Evolutionary conservation across 1,139 yeast species (phyloP).

Genomic region (Neolecta irregularis): DNA sequence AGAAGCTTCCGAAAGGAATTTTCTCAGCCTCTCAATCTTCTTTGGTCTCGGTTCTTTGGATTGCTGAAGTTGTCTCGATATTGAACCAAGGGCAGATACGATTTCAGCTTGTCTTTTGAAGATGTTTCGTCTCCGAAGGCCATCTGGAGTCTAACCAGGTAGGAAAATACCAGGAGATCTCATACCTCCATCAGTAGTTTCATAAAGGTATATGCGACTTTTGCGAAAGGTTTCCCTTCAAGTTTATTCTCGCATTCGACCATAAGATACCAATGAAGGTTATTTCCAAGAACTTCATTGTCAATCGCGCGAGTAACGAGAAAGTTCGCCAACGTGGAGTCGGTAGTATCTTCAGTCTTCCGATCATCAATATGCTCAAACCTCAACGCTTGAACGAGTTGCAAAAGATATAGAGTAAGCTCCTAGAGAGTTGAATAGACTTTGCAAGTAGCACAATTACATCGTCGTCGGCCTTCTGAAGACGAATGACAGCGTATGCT

Average conservation of each 20-base stretch:
- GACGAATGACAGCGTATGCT: constrained; percentile 73
- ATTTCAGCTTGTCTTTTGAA: constrained; percentile 33
- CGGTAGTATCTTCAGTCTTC: constrained; percentile 5
- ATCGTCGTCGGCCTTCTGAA: constrained; percentile 60
- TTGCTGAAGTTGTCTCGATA: constrained; percentile 32
- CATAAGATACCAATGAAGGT: constrained; percentile 78
- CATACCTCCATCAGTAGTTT: constrained; percentile 18
- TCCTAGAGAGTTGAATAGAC: constrained; percentile 26
- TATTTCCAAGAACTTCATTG: constrained; percentile 58
- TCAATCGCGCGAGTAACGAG: constrained; percentile 56
- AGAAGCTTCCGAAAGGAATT: constrained; percentile 25
- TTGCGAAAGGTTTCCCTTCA: constrained; percentile 20
- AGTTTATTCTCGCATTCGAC: constrained; percentile 68
- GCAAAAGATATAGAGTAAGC: constrained; percentile 64
- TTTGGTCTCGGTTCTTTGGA: constrained; percentile 42
- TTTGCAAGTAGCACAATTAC: constrained; percentile 6
- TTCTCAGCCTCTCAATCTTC: constrained; percentile 34
- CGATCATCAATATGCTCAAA: constrained; percentile 34
- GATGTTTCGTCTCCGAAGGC: constrained; percentile 19
- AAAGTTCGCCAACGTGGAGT: constrained; percentile 59
- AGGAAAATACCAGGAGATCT: not conserved
- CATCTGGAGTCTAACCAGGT: constrained; percentile 17
- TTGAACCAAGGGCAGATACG: constrained; percentile 28
- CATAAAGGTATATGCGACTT: constrained; percentile 23
- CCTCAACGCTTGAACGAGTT: constrained; percentile 81